A percentile compares a stretch with the other conserved stretches of the same genome.
These are phyloP conservation scores for Sporothrix dimorphospora DNA, from an alignment of 2,329 filamentous ascomycete genomes.

Conservation along the genomic window DNA sequence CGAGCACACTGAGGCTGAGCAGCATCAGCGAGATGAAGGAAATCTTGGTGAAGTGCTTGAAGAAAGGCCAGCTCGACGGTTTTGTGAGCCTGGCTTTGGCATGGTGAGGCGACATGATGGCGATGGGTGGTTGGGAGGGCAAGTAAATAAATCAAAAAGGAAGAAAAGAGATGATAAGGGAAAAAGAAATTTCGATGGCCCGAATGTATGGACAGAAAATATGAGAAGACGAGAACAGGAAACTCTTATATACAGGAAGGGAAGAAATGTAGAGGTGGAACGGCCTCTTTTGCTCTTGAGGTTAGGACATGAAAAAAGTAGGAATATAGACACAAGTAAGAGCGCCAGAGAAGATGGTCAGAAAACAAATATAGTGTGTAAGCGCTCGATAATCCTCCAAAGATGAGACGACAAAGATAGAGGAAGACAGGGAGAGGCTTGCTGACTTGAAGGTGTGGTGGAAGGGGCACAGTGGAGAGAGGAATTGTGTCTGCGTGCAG, in stretches of 20 bases:
- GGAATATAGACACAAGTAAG: background rate
- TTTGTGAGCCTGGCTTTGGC: background rate
- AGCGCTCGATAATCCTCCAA: background rate
- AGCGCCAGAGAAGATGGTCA: background rate
- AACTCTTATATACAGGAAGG: background rate
- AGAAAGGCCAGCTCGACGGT: conserved; percentile 21
- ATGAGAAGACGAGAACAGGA: background rate
- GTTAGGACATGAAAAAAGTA: background rate
- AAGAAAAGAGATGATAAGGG: background rate
- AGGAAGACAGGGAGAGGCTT: background rate
- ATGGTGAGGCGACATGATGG: background rate
- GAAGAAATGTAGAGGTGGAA: background rate
- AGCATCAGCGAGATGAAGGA: conserved; percentile 28
- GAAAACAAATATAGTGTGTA: background rate
- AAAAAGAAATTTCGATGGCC: background rate
- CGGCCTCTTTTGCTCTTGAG: too few relatives aligned
- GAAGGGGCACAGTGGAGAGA: background rate
- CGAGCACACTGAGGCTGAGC: conserved; percentile 30
- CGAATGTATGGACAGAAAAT: background rate
- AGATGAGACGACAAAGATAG: background rate
- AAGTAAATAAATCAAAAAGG: background rate
- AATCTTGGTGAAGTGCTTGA: conserved; percentile 28
- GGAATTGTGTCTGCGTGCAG: background rate
- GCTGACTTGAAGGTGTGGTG: conserved; percentile 2
- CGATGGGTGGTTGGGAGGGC: too few relatives aligned